These are phyloP conservation scores for Pascua sp. DNA, from an alignment of 1,284 basidiomycete species.

Conservation along the genomic window DNA sequence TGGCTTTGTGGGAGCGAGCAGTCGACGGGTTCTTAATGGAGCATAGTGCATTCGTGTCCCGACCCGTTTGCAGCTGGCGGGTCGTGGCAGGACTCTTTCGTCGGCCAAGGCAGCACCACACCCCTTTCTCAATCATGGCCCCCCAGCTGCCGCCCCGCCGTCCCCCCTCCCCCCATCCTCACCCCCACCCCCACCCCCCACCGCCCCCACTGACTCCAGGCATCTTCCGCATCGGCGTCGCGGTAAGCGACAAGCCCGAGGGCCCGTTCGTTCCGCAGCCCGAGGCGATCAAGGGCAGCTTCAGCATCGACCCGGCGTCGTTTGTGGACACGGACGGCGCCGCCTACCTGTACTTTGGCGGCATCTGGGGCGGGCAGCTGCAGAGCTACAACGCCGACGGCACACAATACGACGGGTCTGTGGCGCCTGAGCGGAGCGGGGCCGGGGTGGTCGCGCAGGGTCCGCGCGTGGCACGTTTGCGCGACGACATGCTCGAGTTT, in stretches of 20 bases:
- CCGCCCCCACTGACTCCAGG: constrained; percentile 18
- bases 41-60: no score
- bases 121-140: no score
- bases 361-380: constrained; percentile 42
- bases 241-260: constrained; percentile 26
- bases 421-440: constrained; percentile 29
- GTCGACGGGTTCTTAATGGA: no score
- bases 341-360: constrained; percentile 39
- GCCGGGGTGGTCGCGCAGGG: constrained; percentile 23
- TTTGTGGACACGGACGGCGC: constrained; percentile 37
- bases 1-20: no score
- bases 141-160: no score
- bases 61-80: no score
- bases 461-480: constrained; percentile 32
- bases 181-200: no score
- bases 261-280: constrained; percentile 37
- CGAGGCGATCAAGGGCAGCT: constrained; percentile 29
- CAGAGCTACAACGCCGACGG: constrained; percentile 31
- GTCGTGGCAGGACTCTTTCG: no score
- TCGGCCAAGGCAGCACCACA: no score
- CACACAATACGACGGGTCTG: constrained; percentile 18
- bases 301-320: constrained; percentile 37
- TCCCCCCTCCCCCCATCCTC: no score
- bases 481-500: constrained; percentile 31
- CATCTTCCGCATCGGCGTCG: constrained; percentile 40